Evolutionary conservation across 2,329 filamentous ascomycete species (phyloP).

Genomic region (Fusarium luffae): DNA sequence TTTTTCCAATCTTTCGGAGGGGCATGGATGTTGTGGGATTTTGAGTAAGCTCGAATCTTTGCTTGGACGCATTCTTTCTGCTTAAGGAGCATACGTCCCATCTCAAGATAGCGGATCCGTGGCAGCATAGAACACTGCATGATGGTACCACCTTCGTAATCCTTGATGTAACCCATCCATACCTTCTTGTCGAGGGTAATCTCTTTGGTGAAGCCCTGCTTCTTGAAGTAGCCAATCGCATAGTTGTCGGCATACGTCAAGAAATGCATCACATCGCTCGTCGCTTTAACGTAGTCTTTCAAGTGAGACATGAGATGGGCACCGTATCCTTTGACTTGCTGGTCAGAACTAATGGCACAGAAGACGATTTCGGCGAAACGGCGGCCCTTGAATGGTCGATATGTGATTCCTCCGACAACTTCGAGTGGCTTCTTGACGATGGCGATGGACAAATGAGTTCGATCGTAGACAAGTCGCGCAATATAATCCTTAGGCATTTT

Average conservation of each 20-base stretch:
- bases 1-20: slow-evolving; percentile 89
- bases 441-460: slow-evolving; percentile 94
- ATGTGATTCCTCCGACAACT: slow-evolving; percentile 97
- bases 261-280: slow-evolving; percentile 97
- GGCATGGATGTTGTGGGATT: slow-evolving; percentile 85
- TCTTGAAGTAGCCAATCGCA: slow-evolving; percentile 98
- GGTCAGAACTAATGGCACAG: slow-evolving; percentile 95
- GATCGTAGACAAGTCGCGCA: slow-evolving; percentile 94
- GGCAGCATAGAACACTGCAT: slow-evolving; percentile 99
- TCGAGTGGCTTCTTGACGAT: slow-evolving; percentile 97
- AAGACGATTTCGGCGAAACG: slow-evolving; percentile 99
- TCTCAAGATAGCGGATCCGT: slow-evolving; percentile 92
- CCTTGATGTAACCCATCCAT: slow-evolving; percentile 99
- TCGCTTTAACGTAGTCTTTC: slow-evolving; percentile 98
- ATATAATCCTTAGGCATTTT: slow-evolving; percentile 99
- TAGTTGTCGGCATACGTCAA: slow-evolving; percentile 99
- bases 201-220: slow-evolving; percentile 98
- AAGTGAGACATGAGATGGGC: slow-evolving; percentile 98
- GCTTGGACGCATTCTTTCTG: slow-evolving; percentile 96
- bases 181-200: slow-evolving; percentile 89
- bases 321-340: slow-evolving; percentile 98
- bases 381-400: slow-evolving; percentile 90
- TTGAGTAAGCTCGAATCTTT: slow-evolving; percentile 92
- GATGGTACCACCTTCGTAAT: slow-evolving; percentile 98
- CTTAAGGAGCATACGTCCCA: slow-evolving; percentile 92